Evolutionary conservation across 2,329 filamentous ascomycete species (phyloP).

Genomic region (Curvularia hawaiiensis): DNA sequence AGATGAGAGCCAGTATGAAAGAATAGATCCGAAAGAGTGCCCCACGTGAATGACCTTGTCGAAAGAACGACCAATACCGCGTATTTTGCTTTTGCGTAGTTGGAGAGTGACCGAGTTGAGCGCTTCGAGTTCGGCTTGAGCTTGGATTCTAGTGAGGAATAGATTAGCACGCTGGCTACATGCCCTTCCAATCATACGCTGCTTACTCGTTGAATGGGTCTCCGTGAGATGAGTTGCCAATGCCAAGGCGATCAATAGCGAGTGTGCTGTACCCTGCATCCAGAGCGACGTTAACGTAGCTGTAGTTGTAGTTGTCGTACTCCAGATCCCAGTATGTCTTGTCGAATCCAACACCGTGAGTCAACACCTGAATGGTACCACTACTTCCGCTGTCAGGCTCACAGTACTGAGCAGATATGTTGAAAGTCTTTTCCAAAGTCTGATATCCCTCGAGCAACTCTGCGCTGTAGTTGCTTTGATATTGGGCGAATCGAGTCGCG

Average conservation of each 20-base stretch:
- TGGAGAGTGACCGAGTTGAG: conserved; percentile 59
- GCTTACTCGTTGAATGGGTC: conserved; percentile 60
- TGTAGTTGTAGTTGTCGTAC: conserved; percentile 65
- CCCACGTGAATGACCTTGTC: conserved; percentile 63
- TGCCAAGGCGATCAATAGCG: conserved; percentile 66
- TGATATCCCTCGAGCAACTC: conserved; percentile 55
- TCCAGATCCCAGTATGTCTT: conserved; percentile 65
- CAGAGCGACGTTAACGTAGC: conserved; percentile 63
- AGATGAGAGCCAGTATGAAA: conserved; percentile 61
- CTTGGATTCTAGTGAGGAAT: conserved; percentile 54
- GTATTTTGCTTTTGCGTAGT: conserved; percentile 55
- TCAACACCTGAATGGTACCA: conserved; percentile 55
- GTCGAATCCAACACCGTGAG: conserved; percentile 62
- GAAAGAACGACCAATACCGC: conserved; percentile 47
- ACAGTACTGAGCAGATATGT: conserved; percentile 67
- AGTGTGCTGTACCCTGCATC: conserved; percentile 64
- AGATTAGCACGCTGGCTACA: not conserved
- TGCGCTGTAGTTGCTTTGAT: conserved; percentile 53
- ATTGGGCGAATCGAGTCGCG: conserved; percentile 35
- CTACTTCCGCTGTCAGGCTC: conserved; percentile 52
- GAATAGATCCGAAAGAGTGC: conserved; percentile 67
- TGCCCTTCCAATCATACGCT: not conserved
- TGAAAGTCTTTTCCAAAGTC: conserved; percentile 59
- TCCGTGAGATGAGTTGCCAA: conserved; percentile 63
- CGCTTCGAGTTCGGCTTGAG: conserved; percentile 62